Evolutionary conservation across 257 asterid genomes (phyloP), one percentile per base, ranked within the genome.

Genomic region (Solanum piurae): DNA sequence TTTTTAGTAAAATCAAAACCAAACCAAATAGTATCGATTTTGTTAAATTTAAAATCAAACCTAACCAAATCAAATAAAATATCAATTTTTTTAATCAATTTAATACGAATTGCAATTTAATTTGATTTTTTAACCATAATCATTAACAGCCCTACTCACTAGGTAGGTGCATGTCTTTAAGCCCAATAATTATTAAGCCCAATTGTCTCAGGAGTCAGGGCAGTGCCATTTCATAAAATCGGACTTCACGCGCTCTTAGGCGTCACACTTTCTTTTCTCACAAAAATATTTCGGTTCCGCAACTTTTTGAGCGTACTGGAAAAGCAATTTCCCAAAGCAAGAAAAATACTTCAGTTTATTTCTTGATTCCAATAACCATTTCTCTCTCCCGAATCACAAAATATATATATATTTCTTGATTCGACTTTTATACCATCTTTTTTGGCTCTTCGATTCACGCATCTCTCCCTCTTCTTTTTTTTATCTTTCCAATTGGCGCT

Each of bases 231-330:
- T 55, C n/a, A 20, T 55, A 18, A 40, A n/a, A 88, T 88, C 94
- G 96, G 93, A 92, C 89, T 87, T 91, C 89, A 92, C 88, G 46
- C 31, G 79, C 29, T 69, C 89, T 86, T 68, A 29, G 77, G 88
- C 64, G 86, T 89, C 86, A 23, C 29, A 46, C 20, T 80, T 49
- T 80, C 16, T 49, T 91, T 85, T 69, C 89, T 91, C 73, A 86
- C 89, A 74, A 40, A 55, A n/a, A 4, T 4, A 62, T 23, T 73
- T 93, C 86, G 84, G 90, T 36, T 94, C 96, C 96, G 94, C 76
- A 77, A 9, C 91, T 21, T 87, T 84, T 87, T 86, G 52, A 83
- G 95, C 93, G 93, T 88, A 88, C 91, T 90, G 90, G 87, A 66
- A 83, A 92, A 91, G 93, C 92, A 83, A 38, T 10, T 68, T 87